A percentile compares a stretch with the other conserved stretches of the same genome.
These are phyloP conservation scores for Magnusiomyces suaveolens DNA, from an alignment of 1,139 yeast species.

Conservation along the genomic window DNA sequence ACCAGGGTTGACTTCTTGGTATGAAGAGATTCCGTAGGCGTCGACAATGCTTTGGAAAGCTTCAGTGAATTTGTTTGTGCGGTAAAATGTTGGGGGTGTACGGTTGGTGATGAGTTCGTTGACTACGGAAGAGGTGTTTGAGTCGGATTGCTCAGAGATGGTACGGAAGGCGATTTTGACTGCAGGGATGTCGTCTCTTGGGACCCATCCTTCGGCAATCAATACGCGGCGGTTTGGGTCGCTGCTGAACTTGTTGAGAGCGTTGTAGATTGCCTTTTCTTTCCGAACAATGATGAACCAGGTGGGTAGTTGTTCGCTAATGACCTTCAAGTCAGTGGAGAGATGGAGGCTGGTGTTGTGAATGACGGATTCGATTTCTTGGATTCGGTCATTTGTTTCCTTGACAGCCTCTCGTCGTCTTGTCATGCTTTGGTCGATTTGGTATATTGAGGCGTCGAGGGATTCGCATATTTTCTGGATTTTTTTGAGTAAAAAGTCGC, in stretches of 20 bases:
- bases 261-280: slow-evolving; percentile 66
- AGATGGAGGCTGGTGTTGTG: slow-evolving; percentile 62
- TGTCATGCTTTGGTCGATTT: slow-evolving; percentile 50
- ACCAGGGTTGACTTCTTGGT: slow-evolving; percentile 94
- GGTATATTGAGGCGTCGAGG: slow-evolving; percentile 68
- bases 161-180: slow-evolving; percentile 43
- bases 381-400: slow-evolving; percentile 49
- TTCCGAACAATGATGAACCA: slow-evolving; percentile 60
- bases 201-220: slow-evolving; percentile 98
- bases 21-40: slow-evolving; percentile 89
- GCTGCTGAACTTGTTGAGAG: slow-evolving; percentile 71
- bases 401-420: slow-evolving; percentile 49
- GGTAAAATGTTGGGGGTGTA: slow-evolving; percentile 89
- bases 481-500: slow-evolving; percentile 56
- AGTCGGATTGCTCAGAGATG: slow-evolving; percentile 44
- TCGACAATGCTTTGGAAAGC: slow-evolving; percentile 92
- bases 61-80: slow-evolving; percentile 80
- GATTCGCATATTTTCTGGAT: slow-evolving; percentile 73
- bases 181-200: slow-evolving; percentile 42
- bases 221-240: slow-evolving; percentile 78
- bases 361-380: slow-evolving; percentile 60
- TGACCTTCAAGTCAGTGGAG: slow-evolving; percentile 62
- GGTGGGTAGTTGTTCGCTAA: slow-evolving; percentile 58
- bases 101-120: slow-evolving; percentile 72
- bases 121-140: slow-evolving; percentile 63